phyloP scores from a whole-genome alignment of 2,329 filamentous ascomycete species.

The Pochonia chlamydosporia region DNA sequence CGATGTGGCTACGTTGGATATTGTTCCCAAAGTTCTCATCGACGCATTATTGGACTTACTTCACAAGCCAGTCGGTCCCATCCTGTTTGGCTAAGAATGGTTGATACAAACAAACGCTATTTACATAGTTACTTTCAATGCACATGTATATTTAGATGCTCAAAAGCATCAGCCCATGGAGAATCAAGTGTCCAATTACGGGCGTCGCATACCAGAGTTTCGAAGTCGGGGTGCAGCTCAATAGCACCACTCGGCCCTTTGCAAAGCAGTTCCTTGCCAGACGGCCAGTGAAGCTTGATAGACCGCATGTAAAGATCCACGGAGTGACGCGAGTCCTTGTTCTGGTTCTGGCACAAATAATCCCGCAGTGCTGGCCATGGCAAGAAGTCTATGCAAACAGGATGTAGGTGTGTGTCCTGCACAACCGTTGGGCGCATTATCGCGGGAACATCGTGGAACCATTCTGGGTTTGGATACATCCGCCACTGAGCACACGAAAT shows the following conservation, averaged over 20 bases:
- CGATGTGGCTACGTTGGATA: background rate
- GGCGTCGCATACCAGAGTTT: constrained; percentile 16
- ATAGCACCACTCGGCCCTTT: constrained; percentile 10
- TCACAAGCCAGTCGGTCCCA: background rate
- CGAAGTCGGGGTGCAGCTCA: constrained; percentile 16
- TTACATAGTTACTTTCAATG: background rate
- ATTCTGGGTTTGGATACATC: constrained; percentile 16
- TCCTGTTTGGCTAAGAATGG: too few species aligned
- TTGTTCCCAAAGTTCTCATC: background rate
- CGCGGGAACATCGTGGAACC: constrained; percentile 14
- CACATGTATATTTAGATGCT: background rate
- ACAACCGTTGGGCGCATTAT: constrained; percentile 17
- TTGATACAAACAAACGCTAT: background rate
- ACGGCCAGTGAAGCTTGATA: constrained; percentile 15
- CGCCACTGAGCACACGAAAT: constrained; percentile 14
- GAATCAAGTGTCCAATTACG: constrained; percentile 16
- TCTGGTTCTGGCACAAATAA: constrained; percentile 15
- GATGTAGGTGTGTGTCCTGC: constrained; percentile 16
- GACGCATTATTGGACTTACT: background rate
- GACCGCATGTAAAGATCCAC: constrained; percentile 18
- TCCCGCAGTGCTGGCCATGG: constrained; percentile 19
- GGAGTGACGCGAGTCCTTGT: constrained; percentile 14
- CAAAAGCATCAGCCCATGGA: constrained; percentile 17
- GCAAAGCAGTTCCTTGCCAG: constrained; percentile 11
- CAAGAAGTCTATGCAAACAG: constrained; percentile 18